phyloP scores from a whole-genome alignment of 73 alveolate genomes.

The Breviolum minutum region DNA sequence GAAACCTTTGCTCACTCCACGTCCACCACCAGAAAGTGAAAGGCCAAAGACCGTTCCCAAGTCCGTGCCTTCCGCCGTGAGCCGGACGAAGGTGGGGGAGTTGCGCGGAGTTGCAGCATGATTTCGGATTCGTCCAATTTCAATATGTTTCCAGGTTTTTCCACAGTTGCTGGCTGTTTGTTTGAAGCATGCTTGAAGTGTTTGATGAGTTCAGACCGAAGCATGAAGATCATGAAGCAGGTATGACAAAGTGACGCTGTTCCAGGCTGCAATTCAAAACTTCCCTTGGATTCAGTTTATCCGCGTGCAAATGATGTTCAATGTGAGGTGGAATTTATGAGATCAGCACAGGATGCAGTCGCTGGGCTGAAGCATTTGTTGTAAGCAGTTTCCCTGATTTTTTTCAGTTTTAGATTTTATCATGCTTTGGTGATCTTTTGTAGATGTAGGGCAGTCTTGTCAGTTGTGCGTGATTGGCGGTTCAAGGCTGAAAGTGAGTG shows the following conservation, averaged over 20 bases:
- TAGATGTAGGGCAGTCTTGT: no score
- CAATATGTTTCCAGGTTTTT: no score
- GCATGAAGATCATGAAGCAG: no score
- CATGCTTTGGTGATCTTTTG: not conserved
- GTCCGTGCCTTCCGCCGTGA: constrained; percentile 83
- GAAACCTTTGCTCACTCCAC: constrained; percentile 60
- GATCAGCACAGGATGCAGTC: constrained; percentile 21
- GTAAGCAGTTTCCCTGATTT: not conserved
- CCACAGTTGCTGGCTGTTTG: no score
- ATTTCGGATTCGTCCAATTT: no score
- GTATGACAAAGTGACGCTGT: no score
- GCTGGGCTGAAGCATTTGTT: not conserved
- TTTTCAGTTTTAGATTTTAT: not conserved
- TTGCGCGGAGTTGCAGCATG: no score
- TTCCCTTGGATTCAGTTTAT: no score
- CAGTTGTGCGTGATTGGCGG: not conserved
- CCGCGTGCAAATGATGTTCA: no score
- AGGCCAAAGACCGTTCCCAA: constrained; percentile 80
- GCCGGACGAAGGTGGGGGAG: constrained; percentile 8
- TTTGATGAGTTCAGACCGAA: no score
- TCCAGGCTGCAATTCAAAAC: no score
- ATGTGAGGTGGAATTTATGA: constrained; percentile 3
- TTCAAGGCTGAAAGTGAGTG: not conserved
- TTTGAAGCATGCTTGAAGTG: no score
- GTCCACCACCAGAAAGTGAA: constrained; percentile 59